A percentile compares a stretch with the other conserved stretches of the same genome.
Conservation (phyloP, 2,329 filamentous ascomycete genomes). For the Parastagonospora nodorum region DNA sequence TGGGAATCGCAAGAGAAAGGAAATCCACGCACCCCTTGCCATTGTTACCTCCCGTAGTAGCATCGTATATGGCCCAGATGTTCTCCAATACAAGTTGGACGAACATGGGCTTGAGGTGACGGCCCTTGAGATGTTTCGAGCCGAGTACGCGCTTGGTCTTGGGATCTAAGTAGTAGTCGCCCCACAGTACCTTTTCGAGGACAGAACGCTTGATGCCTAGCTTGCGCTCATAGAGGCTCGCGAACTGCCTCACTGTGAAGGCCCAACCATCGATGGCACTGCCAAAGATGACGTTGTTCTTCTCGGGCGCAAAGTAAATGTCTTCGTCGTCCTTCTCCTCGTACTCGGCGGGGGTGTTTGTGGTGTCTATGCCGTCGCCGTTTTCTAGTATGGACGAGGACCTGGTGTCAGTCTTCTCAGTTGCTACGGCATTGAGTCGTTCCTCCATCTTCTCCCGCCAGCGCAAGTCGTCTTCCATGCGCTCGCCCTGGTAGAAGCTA, state of each 20-base stretch:
- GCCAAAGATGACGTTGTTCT: slow-evolving; percentile 98
- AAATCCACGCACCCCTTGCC: slow-evolving; percentile 72
- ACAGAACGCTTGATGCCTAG: slow-evolving; percentile 87
- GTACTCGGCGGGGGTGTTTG: slow-evolving; percentile 63
- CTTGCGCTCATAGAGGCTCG: slow-evolving; percentile 92
- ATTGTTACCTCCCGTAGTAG: slow-evolving; percentile 80
- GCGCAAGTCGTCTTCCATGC: slow-evolving; percentile 97
- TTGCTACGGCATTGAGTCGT: slow-evolving; percentile 72
- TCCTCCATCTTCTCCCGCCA: slow-evolving; percentile 95
- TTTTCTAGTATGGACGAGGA: slow-evolving; percentile 56
- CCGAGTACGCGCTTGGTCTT: slow-evolving; percentile 94
- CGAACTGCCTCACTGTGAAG: slow-evolving; percentile 94
- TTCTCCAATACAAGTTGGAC: slow-evolving; percentile 95
- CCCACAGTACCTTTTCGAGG: slow-evolving; percentile 95
- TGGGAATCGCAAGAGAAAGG: slow-evolving; percentile 39
- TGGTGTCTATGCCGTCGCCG: slow-evolving; percentile 57
- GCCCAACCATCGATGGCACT: slow-evolving; percentile 99
- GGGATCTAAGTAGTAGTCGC: slow-evolving; percentile 93
- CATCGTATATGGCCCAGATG: slow-evolving; percentile 94
- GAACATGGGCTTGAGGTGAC: slow-evolving; percentile 93
- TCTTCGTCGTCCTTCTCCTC: slow-evolving; percentile 95
- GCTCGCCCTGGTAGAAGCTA: slow-evolving; percentile 95
- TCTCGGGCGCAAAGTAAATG: slow-evolving; percentile 96
- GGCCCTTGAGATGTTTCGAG: slow-evolving; percentile 89
- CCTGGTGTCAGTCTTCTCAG: slow-evolving; percentile 64